Conservation (phyloP, 495 filamentous ascomycete species). For the Penicillium turbatum region DNA sequence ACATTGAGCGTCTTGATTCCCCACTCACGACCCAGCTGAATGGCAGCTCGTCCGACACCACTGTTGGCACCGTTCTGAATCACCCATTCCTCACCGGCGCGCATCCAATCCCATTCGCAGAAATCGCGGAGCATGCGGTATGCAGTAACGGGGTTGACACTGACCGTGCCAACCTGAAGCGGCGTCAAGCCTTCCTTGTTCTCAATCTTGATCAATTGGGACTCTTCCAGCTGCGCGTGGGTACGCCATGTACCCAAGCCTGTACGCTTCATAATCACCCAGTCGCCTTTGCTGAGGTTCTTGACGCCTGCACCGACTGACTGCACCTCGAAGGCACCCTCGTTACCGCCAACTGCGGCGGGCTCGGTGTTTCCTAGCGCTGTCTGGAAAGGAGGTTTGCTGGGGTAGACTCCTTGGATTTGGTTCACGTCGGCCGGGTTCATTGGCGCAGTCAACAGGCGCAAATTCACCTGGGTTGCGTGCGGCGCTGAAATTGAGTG, state of each 20-base stretch:
- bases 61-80: conserved; percentile 95
- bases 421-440: conserved; percentile 98
- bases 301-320: conserved; percentile 57
- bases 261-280: conserved; percentile 79
- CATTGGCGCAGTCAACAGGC: conserved; percentile 81
- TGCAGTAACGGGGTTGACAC: conserved; percentile 88
- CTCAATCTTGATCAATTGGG: conserved; percentile 59
- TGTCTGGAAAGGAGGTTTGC: conserved; percentile 67
- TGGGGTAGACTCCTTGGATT: conserved; percentile 94
- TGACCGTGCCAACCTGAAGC: conserved; percentile 76
- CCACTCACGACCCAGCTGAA: conserved; percentile 80
- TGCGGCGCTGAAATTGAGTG: conserved; percentile 74
- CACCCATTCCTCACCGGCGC: conserved; percentile 66
- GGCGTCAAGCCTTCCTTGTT: conserved; percentile 63
- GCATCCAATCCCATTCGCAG: conserved; percentile 52
- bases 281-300: conserved; percentile 66
- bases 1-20: conserved; percentile 85
- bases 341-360: conserved; percentile 77
- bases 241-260: conserved; percentile 92
- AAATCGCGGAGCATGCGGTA: conserved; percentile 91
- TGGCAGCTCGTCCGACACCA: conserved; percentile 82
- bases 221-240: conserved; percentile 68
- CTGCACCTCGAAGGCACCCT: conserved; percentile 84
- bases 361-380: conserved; percentile 70
- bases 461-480: conserved; percentile 58